phyloP scores from a whole-genome alignment of 177 flowering plant species.

The Vitis hybrid region DNA sequence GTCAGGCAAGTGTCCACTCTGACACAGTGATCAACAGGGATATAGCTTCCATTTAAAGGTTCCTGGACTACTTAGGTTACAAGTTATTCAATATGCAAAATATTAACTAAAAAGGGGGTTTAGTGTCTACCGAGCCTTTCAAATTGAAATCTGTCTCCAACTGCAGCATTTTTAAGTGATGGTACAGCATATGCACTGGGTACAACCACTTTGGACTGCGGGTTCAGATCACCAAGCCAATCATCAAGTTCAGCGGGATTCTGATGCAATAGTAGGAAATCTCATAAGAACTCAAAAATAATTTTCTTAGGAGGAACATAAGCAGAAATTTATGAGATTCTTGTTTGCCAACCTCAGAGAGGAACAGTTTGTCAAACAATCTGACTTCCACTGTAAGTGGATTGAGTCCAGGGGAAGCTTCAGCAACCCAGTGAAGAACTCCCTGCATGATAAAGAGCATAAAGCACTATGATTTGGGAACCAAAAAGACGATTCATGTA shows the following conservation, averaged over 20 bases:
- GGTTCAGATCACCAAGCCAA: slow-evolving; percentile 84
- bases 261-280: slow-evolving; percentile 31
- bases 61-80: no score
- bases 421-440: slow-evolving; percentile 96
- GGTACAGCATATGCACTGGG: slow-evolving; percentile 72
- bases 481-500: background rate
- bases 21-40: no score
- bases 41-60: no score
- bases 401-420: slow-evolving; percentile 70
- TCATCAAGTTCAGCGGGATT: slow-evolving; percentile 90
- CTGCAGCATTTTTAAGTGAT: slow-evolving; percentile 47
- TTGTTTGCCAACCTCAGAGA: slow-evolving; percentile 64
- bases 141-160: slow-evolving; percentile 86
- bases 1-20: no score
- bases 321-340: background rate
- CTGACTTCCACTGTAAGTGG: slow-evolving; percentile 92
- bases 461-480: background rate
- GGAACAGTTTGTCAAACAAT: slow-evolving; percentile 81
- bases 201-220: slow-evolving; percentile 70
- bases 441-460: slow-evolving; percentile 47
- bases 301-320: background rate
- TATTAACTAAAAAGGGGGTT: background rate
- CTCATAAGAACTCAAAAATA: background rate
- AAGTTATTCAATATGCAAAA: background rate
- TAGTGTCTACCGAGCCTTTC: slow-evolving; percentile 78